These are phyloP conservation scores for Nadsonia starkeyi-henricii DNA, from an alignment of 1,139 yeast species.

Conservation along the genomic window DNA sequence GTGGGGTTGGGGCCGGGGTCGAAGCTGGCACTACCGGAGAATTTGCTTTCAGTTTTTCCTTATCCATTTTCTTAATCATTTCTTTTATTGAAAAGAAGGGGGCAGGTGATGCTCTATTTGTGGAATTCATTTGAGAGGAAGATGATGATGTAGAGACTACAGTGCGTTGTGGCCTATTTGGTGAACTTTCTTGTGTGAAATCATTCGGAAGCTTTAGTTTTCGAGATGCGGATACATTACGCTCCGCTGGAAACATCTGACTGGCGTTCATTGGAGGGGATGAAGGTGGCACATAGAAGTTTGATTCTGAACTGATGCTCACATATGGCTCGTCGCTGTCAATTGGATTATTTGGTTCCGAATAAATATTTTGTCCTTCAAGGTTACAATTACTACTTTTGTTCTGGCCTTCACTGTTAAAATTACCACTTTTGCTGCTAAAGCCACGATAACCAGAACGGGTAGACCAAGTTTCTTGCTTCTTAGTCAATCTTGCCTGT, in stretches of 20 bases:
- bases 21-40: too few species aligned
- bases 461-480: not conserved
- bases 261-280: not conserved
- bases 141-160: not conserved
- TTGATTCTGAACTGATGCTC: not conserved
- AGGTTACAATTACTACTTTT: not conserved
- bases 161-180: not conserved
- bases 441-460: not conserved
- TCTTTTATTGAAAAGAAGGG: not conserved
- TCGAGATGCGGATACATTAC: too few species aligned
- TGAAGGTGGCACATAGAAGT: not conserved
- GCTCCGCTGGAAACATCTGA: too few species aligned
- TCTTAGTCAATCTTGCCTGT: not conserved
- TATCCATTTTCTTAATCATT: not conserved
- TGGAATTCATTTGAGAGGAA: not conserved
- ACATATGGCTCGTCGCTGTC: not conserved
- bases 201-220: too few species aligned
- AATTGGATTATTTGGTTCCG: not conserved
- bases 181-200: not conserved
- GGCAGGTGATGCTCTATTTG: too few species aligned
- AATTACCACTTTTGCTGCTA: not conserved
- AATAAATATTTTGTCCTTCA: not conserved
- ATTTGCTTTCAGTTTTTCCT: not conserved
- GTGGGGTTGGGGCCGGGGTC: too few species aligned
- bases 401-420: not conserved